Conservation (phyloP, 345 rosid genomes). For the Cardamine chenopodiifolia region DNA sequence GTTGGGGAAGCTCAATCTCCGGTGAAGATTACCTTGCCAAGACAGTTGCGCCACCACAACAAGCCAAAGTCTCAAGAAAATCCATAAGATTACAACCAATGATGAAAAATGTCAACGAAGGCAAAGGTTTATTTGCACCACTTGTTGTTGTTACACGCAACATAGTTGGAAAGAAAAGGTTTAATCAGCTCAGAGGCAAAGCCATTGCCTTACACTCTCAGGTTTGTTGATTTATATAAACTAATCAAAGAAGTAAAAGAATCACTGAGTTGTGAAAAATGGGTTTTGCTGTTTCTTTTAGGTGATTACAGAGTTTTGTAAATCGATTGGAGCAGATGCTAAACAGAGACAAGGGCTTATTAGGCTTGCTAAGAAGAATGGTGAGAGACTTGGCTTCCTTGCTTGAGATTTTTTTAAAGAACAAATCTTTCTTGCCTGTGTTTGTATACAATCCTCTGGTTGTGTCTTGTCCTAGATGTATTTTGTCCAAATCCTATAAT, state of each 20-base stretch:
- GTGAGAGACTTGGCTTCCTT: slow-evolving; percentile 92
- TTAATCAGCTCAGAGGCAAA: slow-evolving; percentile 94
- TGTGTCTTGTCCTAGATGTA: slow-evolving; percentile 26
- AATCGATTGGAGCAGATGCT: slow-evolving; percentile 92
- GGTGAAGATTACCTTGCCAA: slow-evolving; percentile 60
- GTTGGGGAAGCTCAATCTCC: slow-evolving; percentile 54
- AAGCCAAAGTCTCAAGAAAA: slow-evolving; percentile 49
- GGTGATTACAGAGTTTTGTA: slow-evolving; percentile 97
- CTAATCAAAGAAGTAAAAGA: neutral
- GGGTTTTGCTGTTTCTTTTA: slow-evolving; percentile 35
- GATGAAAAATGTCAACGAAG: slow-evolving; percentile 95
- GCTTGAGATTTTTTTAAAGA: slow-evolving; percentile 47
- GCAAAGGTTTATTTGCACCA: slow-evolving; percentile 93
- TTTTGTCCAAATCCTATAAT: slow-evolving; percentile 21
- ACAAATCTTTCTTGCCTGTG: neutral
- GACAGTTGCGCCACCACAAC: slow-evolving; percentile 43
- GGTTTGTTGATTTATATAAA: slow-evolving; percentile 43
- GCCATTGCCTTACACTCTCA: slow-evolving; percentile 97
- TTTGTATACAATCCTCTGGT: slow-evolving; percentile 19
- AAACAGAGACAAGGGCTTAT: slow-evolving; percentile 97
- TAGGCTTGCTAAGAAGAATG: slow-evolving; percentile 96
- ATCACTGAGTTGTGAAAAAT: neutral
- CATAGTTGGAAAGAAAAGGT: slow-evolving; percentile 77
- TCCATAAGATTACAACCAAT: slow-evolving; percentile 55
- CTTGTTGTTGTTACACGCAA: slow-evolving; percentile 71